Conservation (phyloP, 345 rosid species). For the Hibiscus tridactylites region DNA sequence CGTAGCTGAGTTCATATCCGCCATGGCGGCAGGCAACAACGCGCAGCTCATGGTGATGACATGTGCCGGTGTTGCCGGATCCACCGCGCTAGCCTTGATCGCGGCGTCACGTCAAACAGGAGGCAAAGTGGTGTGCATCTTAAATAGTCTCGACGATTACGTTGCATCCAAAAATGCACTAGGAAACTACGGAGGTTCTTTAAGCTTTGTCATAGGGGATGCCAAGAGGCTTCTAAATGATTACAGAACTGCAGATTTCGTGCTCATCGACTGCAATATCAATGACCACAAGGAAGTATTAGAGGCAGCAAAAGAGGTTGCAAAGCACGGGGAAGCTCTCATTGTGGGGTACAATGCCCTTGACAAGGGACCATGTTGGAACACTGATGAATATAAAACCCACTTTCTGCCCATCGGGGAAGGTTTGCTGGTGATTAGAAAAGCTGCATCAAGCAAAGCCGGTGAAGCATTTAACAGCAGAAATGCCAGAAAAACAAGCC, state of each 20-base stretch:
- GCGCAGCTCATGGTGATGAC: constrained; percentile 42
- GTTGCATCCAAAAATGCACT: constrained; percentile 11
- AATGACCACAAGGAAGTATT: constrained; percentile 13
- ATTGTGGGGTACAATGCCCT: constrained; percentile 45
- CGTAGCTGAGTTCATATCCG: constrained; percentile 48
- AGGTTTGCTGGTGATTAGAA: constrained; percentile 31
- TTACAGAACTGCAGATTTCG: constrained; percentile 31
- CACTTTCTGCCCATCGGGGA: constrained; percentile 49
- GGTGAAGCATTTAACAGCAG: not conserved
- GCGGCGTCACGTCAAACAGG: constrained; percentile 47
- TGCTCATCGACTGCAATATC: constrained; percentile 36
- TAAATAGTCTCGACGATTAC: constrained; percentile 1
- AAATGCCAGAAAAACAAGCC: constrained; percentile 20
- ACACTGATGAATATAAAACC: constrained; percentile 14
- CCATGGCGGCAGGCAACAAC: constrained; percentile 49
- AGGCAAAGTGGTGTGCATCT: constrained; percentile 31
- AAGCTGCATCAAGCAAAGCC: not conserved
- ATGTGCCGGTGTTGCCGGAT: constrained; percentile 5
- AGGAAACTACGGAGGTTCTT: constrained; percentile 14
- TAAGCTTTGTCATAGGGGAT: constrained; percentile 30
- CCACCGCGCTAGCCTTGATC: constrained; percentile 26
- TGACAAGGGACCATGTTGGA: constrained; percentile 17
- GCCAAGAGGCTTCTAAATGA: constrained; percentile 20
- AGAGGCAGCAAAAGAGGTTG: constrained; percentile 19
- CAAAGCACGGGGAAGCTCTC: constrained; percentile 11